phyloP scores from a whole-genome alignment of 2,329 filamentous ascomycete species.

The Alternaria infectoria region DNA sequence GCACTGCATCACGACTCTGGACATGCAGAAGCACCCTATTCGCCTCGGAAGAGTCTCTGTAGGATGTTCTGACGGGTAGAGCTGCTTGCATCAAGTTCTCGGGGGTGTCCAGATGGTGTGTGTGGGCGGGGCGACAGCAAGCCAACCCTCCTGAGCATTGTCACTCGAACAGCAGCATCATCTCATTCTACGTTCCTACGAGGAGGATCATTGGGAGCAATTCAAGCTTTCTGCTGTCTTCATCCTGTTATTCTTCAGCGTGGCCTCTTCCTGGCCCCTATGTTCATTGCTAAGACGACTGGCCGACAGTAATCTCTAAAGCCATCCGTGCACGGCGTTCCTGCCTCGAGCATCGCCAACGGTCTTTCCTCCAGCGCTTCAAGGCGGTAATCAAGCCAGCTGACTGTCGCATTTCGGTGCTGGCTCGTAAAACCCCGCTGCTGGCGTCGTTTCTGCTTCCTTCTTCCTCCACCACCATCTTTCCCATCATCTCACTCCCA shows the following conservation, averaged over 20 bases:
- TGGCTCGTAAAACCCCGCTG: slow-evolving; percentile 14
- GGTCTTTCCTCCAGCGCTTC: slow-evolving; percentile 13
- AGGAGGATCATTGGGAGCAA: not conserved
- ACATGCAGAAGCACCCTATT: not conserved
- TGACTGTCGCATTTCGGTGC: slow-evolving; percentile 17
- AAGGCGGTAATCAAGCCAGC: slow-evolving; percentile 19
- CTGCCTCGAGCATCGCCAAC: slow-evolving; percentile 22
- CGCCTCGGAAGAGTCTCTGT: not conserved
- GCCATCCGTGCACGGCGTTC: slow-evolving; percentile 24
- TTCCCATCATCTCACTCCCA: slow-evolving; percentile 11
- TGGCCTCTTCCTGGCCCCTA: not conserved
- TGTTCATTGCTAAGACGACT: slow-evolving; percentile 28
- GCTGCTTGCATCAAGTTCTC: not conserved
- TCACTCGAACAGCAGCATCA: slow-evolving; percentile 4
- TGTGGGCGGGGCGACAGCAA: not conserved
- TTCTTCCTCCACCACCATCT: slow-evolving; percentile 5
- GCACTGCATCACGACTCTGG: not conserved
- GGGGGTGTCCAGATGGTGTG: not conserved
- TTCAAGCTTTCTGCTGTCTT: slow-evolving; percentile 3
- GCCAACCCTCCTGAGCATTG: not conserved
- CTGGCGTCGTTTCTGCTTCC: slow-evolving; percentile 14
- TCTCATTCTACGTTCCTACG: not conserved
- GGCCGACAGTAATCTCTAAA: slow-evolving; percentile 39
- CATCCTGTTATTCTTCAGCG: not conserved
- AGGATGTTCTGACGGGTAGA: not conserved